Evolutionary conservation across 2,329 filamentous ascomycete species (phyloP), one percentile per base, ranked within the genome.

Genomic region (Dactylonectria estremocensis): DNA sequence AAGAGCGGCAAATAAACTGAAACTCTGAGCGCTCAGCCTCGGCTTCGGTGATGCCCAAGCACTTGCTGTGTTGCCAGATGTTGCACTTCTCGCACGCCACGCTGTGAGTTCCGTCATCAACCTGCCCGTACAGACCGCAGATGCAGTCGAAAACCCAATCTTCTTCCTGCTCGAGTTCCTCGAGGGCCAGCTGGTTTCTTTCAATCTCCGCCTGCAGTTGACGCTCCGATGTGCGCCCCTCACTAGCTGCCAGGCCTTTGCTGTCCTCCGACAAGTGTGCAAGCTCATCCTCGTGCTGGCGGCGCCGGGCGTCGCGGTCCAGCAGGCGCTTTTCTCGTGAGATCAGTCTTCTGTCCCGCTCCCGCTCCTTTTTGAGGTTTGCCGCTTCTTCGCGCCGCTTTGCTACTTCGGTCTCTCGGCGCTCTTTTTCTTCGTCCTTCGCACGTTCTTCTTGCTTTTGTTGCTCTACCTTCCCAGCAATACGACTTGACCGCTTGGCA

Each of bases 1-100:
- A 99, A 54, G 92, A 90, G 37, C 84, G 84, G 82, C 95, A 98
- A 71, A 97, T 81, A 77, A 97, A 97, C 68, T 93, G 91, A 76
- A 98, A 98, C 72, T 97, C 93, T 1, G 94, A 90, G 53, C 91
- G 87, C 71, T 97, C 95, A 1, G 95, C 95, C 69, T 95, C 92
- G 67, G 88, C 84, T 74, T 97, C 89, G 52, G 89, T 88, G 70
- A 98, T 93, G 46, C 91, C 92, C 67, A 97, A 88, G 77, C 96
- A 99, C 75, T 93, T 94, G 85, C 95, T 97, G 78, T 99, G 96
- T 79, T 98, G 95, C 96, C 96, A 99, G 54, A 97, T 92, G 77
- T 92, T 97, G 84, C 96, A 99, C 72, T 87, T 91, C 78, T 99
- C 96, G 81, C 96, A 99, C 31, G 95, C 93, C 71, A 99, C 91